Base-by-base conservation (phyloP, 1,139 yeast species). In the Schwanniomyces etchellsii region DNA sequence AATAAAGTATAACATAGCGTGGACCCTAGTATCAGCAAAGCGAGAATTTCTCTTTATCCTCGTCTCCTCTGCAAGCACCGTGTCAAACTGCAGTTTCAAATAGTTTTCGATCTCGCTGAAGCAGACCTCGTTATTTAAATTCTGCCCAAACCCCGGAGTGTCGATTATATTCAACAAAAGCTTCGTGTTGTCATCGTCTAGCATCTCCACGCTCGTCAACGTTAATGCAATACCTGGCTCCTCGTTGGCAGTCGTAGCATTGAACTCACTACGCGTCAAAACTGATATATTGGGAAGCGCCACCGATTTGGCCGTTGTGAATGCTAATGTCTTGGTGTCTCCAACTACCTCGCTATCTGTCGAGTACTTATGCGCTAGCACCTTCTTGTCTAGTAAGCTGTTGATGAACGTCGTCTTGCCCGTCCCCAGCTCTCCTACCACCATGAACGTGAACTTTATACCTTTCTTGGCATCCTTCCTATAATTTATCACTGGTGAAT, bases 381-480 rank as follows among this genome's bases (percentile, higher is more conserved):
- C 68, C 35, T 70, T 71, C 27, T 77, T 74, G 48, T 77, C 81
- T 38, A 82, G 54, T 32, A 89, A 60, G 30, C 93, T 77, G 45
- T 86, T 86, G 40, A 88, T 70, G 48, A 88, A 86, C 0, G 96
- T 81, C 5, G 95, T 77, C 52, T 88, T 85, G 12, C 96, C 96
- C 1, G 86, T 71, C 4, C 96, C 96, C 33, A 82, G 70, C 25
- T 76, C 73, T 10, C 96, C 96, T 20, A 82, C 80, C n/a, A 86
- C 77, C 81, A 88, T 74, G 36, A 88, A 55, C 20, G 89, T 80
- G 57, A 88, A 85, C 47, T 86, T 81, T 47, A 85, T 73, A 28
- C 94, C 96, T 50, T 86, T 81, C 52, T 81, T 82, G 47, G 81
- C 77, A 49, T 85, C 93, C 53, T 83, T 84, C 57, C 70, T 64